Evolutionary conservation across 306 rosid genomes (phyloP), one percentile per base, ranked within the genome.

Genomic region (Castanospermum australe): DNA sequence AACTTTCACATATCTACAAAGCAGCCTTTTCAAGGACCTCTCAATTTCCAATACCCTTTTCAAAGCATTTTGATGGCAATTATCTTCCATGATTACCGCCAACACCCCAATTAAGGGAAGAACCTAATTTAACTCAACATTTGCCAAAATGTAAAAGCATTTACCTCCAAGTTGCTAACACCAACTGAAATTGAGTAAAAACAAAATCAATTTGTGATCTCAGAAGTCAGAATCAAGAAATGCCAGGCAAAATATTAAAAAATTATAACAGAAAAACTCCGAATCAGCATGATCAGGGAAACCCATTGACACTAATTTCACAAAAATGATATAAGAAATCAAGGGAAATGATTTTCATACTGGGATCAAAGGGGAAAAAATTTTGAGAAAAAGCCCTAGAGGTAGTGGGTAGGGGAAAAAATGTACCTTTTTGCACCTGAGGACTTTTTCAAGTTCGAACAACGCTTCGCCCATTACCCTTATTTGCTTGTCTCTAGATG

Each of bases 391-490:
- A 47, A 38, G 11, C 78, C 68, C 78, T 33, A 47, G 52, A 18
- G 11, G 39, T 8, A 36, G 11, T 5, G 12, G 1, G 12, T 1
- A 0, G 28, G 28, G 11, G 8, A 30, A 3, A 60, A 35, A n/a
- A 5, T 42, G 12, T 1, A 65, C 85, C 71, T 10, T 57, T 42
- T 75, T 75, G 67, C 72, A 35, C 4, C 0, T 48, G 57, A 81
- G 67, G 75, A 48, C 39, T 81, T 36, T 48, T 13, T 25, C 33
- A 33, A 81, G 85, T 67, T 75, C 77, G 15, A 36, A 0, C 11
- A 59, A 57, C 6, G 77, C 71, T 48, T 17, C 66, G 5, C 11
- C 77, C 81, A 81, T 81, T 74, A 0, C 11, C 14, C 0, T 42
- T 17, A n/a, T n/a, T n/a, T n/a, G n/a, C n/a, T n/a, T n/a, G n/a